Conservation (phyloP, 495 filamentous ascomycete species). For the Geopyxis carbonaria region DNA sequence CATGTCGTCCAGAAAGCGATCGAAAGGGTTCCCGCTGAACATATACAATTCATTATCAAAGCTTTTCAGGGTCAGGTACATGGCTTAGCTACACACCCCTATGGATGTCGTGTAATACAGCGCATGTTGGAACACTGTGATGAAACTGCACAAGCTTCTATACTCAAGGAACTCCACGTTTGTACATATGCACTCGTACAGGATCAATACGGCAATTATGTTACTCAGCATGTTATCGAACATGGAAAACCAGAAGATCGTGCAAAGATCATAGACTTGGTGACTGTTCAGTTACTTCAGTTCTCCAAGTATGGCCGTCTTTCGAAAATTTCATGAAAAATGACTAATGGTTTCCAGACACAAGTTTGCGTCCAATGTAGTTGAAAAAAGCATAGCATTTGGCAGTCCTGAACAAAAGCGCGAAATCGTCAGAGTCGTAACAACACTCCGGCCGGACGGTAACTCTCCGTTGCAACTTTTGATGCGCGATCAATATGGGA, state of each 20-base stretch:
- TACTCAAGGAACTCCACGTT: slow-evolving; percentile 63
- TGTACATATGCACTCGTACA: slow-evolving; percentile 56
- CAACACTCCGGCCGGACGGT: slow-evolving; percentile 41
- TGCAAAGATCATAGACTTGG: slow-evolving; percentile 50
- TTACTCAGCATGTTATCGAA: slow-evolving; percentile 83
- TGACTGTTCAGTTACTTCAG: slow-evolving; percentile 51
- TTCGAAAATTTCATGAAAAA: background rate
- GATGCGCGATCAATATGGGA: slow-evolving; percentile 85
- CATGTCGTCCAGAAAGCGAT: slow-evolving; percentile 95
- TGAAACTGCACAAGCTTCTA: slow-evolving; percentile 45
- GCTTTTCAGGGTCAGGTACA: slow-evolving; percentile 70
- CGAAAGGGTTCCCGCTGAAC: slow-evolving; percentile 60
- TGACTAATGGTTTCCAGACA: slow-evolving; percentile 30
- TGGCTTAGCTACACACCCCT: slow-evolving; percentile 58
- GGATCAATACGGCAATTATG: slow-evolving; percentile 93
- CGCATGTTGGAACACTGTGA: slow-evolving; percentile 77
- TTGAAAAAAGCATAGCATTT: slow-evolving; percentile 78
- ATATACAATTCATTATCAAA: slow-evolving; percentile 78
- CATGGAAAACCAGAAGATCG: slow-evolving; percentile 65
- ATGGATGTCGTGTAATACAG: slow-evolving; percentile 88
- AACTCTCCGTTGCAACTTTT: slow-evolving; percentile 51
- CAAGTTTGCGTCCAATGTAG: slow-evolving; percentile 95
- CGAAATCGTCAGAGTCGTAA: slow-evolving; percentile 52
- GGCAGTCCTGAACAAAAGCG: slow-evolving; percentile 52
- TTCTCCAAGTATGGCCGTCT: slow-evolving; percentile 43